These are phyloP conservation scores for Senna siamea DNA, from an alignment of 306 rosid species.

Conservation along the genomic window DNA sequence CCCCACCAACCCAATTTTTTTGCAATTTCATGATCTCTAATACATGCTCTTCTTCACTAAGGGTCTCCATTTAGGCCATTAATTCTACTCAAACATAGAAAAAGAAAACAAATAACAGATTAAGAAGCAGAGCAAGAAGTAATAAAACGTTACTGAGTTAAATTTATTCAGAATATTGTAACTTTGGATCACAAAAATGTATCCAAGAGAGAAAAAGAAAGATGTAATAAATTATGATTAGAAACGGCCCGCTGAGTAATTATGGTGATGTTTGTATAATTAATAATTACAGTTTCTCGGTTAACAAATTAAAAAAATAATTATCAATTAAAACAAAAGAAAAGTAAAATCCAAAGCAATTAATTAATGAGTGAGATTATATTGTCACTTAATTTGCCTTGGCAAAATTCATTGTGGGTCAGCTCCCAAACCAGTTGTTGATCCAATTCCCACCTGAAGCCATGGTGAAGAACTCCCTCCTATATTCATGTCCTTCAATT, in stretches of 20 bases:
- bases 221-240: background rate
- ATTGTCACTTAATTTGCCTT: slow-evolving; percentile 29
- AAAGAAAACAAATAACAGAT: too few relatives aligned
- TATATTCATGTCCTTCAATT: slow-evolving; percentile 68
- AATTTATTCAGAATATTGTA: too few relatives aligned
- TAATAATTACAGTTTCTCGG: slow-evolving; percentile 58
- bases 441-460: slow-evolving; percentile 93
- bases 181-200: too few relatives aligned
- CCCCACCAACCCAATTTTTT: too few relatives aligned
- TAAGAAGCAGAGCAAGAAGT: too few relatives aligned
- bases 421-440: slow-evolving; percentile 67
- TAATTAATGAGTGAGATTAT: background rate
- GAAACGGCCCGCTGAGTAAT: slow-evolving; percentile 29
- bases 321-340: background rate
- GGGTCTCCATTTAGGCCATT: too few relatives aligned
- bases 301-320: background rate
- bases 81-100: too few relatives aligned
- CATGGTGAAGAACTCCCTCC: slow-evolving; percentile 83
- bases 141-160: too few relatives aligned
- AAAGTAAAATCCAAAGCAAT: slow-evolving; percentile 5
- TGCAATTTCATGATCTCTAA: too few relatives aligned
- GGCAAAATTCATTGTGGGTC: slow-evolving; percentile 29
- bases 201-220: background rate
- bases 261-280: slow-evolving; percentile 39
- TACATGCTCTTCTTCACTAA: too few relatives aligned